A percentile compares a stretch with the other conserved stretches of the same genome.
Evolutionary conservation across 148 eudicot species (phyloP).

Genomic region (Chenopodium berlandieri): DNA sequence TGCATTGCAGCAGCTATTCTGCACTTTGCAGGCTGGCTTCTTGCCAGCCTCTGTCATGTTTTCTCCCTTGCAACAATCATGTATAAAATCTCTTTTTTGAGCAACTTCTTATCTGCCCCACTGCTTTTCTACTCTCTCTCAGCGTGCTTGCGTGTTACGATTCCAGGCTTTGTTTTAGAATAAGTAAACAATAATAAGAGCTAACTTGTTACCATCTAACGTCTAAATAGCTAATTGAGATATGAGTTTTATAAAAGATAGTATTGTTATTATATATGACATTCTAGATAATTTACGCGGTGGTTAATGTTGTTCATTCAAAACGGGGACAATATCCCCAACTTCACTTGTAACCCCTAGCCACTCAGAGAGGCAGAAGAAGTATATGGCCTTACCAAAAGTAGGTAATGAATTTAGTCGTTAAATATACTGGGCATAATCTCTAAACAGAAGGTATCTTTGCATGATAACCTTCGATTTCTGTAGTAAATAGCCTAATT

Average conservation of each 20-base stretch:
- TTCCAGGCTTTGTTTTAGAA: not conserved
- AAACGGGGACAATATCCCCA: too few species aligned
- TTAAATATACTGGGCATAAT: not conserved
- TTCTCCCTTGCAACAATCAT: not conserved
- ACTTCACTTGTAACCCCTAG: too few species aligned
- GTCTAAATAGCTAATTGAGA: too few species aligned
- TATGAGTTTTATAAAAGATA: not conserved
- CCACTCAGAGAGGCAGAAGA: too few species aligned
- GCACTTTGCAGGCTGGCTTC: not conserved
- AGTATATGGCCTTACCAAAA: too few species aligned
- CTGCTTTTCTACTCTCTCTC: not conserved
- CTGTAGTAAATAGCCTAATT: not conserved
- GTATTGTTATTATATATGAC: too few species aligned
- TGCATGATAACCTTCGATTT: not conserved
- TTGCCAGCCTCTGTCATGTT: not conserved
- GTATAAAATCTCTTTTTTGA: not conserved
- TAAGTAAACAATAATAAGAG: too few species aligned
- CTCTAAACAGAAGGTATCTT: not conserved
- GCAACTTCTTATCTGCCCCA: not conserved
- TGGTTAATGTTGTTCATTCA: too few species aligned
- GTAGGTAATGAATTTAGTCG: not conserved
- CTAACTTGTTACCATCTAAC: not conserved
- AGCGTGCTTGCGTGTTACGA: not conserved
- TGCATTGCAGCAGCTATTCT: not conserved
- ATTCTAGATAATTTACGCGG: too few species aligned